phyloP scores from a whole-genome alignment of 495 filamentous ascomycete species.

The Xylaria grammica region DNA sequence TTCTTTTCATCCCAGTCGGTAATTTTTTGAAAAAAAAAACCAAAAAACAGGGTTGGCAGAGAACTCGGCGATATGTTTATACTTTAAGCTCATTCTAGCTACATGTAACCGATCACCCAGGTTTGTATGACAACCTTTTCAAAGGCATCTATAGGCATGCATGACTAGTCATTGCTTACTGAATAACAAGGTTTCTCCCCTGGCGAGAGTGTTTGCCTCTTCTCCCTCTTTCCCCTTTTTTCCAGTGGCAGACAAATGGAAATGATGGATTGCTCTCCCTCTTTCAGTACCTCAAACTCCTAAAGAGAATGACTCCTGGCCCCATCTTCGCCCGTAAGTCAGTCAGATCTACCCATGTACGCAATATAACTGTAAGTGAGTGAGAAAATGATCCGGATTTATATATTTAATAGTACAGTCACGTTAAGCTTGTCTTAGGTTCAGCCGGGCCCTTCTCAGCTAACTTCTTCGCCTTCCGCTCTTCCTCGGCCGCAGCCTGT shows the following conservation, averaged over 20 bases:
- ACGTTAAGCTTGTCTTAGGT: constrained; percentile 29
- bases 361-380: neutral
- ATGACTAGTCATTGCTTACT: neutral
- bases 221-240: too few relatives aligned
- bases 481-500: constrained; percentile 52
- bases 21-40: too few relatives aligned
- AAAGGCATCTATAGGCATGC: neutral
- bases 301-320: neutral
- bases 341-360: constrained; percentile 2
- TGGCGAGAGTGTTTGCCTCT: too few relatives aligned
- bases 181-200: neutral
- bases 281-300: neutral
- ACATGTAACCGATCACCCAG: too few relatives aligned
- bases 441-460: constrained; percentile 16
- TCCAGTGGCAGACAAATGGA: neutral
- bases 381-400: neutral
- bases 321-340: neutral
- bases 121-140: too few relatives aligned
- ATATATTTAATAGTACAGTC: constrained; percentile 17
- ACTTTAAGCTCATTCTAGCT: too few relatives aligned
- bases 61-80: too few relatives aligned
- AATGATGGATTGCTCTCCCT: neutral
- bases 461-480: constrained; percentile 51
- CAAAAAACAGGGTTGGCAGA: too few relatives aligned
- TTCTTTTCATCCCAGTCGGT: too few relatives aligned